phyloP scores from a whole-genome alignment of 371 early-diverging fungal species.

The Mortierella sp. region DNA sequence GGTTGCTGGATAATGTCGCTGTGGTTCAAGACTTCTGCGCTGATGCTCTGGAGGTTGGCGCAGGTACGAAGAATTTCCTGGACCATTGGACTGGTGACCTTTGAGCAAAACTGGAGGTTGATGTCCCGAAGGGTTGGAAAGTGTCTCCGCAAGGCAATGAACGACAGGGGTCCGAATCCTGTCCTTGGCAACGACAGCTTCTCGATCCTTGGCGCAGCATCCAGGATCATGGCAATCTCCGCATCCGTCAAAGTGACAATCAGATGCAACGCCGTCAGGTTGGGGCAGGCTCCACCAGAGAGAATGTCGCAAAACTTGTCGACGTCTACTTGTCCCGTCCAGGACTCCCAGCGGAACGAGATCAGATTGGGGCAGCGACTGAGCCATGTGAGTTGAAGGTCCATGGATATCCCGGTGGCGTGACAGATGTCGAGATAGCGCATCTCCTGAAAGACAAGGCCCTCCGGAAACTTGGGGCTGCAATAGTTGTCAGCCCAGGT shows the following conservation, averaged over 20 bases:
- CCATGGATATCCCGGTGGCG: not conserved
- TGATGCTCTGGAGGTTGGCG: conserved; percentile 29
- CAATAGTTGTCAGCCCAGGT: not conserved
- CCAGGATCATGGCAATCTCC: conserved; percentile 21
- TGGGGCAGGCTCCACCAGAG: conserved; percentile 18
- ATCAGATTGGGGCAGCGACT: conserved; percentile 39
- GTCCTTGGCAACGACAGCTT: conserved; percentile 25
- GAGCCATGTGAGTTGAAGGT: conserved; percentile 24
- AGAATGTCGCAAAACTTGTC: conserved; percentile 9
- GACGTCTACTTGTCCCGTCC: not conserved
- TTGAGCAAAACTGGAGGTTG: conserved; percentile 16
- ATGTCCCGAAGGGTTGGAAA: conserved; percentile 35
- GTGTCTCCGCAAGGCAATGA: conserved; percentile 22
- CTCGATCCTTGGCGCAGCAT: conserved; percentile 30
- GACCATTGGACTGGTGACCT: conserved; percentile 18
- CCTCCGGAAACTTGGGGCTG: not conserved
- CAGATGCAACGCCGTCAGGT: conserved; percentile 24
- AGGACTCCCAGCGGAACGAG: conserved; percentile 27
- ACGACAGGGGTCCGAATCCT: conserved; percentile 9
- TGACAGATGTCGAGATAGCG: conserved; percentile 22
- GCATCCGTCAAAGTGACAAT: conserved; percentile 9
- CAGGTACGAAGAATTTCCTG: conserved; percentile 40
- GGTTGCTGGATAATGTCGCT: conserved; percentile 14
- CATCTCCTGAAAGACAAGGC: conserved; percentile 28
- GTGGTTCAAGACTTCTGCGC: conserved; percentile 15